Conservation (phyloP, 352 stramenopile species). For the Phytophthora fragariaefolia region DNA sequence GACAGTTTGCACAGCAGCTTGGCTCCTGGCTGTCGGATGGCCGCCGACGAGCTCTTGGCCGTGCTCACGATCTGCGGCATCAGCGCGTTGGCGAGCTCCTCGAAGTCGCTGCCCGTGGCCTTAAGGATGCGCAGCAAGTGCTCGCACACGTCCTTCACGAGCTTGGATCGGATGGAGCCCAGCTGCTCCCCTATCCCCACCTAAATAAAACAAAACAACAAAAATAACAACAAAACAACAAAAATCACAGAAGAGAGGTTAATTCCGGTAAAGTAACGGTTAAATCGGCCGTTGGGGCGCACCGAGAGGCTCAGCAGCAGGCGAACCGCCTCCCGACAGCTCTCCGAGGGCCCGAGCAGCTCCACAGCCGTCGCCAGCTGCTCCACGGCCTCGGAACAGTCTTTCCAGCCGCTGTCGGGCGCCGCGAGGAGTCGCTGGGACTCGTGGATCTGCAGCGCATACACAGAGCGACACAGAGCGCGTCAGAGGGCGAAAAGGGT, state of each 20-base stretch:
- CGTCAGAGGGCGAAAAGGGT: slow-evolving; percentile 16
- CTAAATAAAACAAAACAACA: slow-evolving; percentile 28
- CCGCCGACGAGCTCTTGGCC: slow-evolving; percentile 58
- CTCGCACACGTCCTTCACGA: slow-evolving; percentile 60
- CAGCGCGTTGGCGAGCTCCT: slow-evolving; percentile 64
- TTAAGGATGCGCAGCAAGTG: slow-evolving; percentile 56
- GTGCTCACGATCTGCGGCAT: slow-evolving; percentile 55
- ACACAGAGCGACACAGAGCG: slow-evolving; percentile 20
- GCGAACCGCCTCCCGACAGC: slow-evolving; percentile 38
- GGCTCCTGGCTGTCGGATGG: slow-evolving; percentile 57
- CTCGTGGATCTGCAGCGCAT: slow-evolving; percentile 43
- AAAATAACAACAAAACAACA: slow-evolving; percentile 7
- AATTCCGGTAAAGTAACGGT: slow-evolving; percentile 19
- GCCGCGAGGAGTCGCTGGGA: slow-evolving; percentile 42
- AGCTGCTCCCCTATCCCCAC: slow-evolving; percentile 51
- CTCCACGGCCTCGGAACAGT: slow-evolving; percentile 43
- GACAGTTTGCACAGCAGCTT: slow-evolving; percentile 62
- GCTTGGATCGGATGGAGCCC: slow-evolving; percentile 51
- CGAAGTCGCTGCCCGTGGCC: slow-evolving; percentile 51
- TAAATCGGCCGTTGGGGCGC: slow-evolving; percentile 3
- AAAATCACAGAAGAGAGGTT: background rate
- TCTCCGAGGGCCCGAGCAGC: slow-evolving; percentile 28
- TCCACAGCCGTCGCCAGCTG: slow-evolving; percentile 61
- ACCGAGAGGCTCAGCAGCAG: slow-evolving; percentile 62
- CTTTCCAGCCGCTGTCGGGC: slow-evolving; percentile 49